phyloP scores from a whole-genome alignment of 345 rosid genomes.

The Alliaria petiolata region DNA sequence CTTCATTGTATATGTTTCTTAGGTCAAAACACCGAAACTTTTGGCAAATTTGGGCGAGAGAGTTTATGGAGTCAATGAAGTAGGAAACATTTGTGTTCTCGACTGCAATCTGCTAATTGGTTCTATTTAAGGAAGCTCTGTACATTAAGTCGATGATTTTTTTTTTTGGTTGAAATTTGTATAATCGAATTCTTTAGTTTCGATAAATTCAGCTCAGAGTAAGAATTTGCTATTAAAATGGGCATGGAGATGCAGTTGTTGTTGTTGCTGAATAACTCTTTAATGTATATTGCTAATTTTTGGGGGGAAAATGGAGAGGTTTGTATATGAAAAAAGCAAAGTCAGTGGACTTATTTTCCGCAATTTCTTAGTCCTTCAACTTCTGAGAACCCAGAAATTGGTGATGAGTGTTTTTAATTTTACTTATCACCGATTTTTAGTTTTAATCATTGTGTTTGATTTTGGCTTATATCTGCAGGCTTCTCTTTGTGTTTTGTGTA shows the following conservation, averaged over 20 bases:
- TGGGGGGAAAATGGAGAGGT: neutral
- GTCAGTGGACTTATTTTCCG: neutral
- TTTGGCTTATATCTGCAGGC: slow-evolving; percentile 46
- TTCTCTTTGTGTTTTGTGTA: slow-evolving; percentile 72
- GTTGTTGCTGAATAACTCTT: neutral
- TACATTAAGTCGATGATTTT: neutral
- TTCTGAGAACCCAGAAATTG: neutral
- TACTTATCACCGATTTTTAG: neutral
- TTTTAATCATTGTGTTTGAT: neutral
- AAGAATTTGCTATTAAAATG: neutral
- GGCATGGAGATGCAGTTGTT: neutral
- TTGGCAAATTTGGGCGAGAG: neutral
- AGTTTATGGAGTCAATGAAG: neutral
- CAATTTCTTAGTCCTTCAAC: neutral
- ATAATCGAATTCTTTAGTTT: neutral
- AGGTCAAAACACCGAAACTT: neutral
- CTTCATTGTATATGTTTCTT: neutral
- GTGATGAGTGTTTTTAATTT: neutral
- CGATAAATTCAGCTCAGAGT: neutral
- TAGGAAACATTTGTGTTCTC: neutral
- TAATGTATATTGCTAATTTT: neutral
- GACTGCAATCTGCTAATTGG: neutral
- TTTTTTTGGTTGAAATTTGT: neutral
- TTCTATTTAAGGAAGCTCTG: neutral
- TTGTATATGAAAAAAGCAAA: neutral